phyloP scores from a whole-genome alignment of 768 basidiomycete genomes.

The Tubosaeta brunneosetosa region DNA sequence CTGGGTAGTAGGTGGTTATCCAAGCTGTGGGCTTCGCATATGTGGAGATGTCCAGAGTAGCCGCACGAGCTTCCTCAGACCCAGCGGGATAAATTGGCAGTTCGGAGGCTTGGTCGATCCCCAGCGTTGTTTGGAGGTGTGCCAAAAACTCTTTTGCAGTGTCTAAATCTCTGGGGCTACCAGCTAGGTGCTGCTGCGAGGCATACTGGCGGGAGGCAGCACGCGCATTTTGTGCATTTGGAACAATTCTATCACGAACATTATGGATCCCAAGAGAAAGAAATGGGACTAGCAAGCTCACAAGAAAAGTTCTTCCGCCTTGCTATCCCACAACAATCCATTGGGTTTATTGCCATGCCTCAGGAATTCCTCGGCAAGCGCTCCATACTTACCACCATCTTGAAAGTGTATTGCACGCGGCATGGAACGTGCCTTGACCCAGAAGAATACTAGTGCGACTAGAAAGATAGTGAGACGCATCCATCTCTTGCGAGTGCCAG shows the following conservation, averaged over 20 bases:
- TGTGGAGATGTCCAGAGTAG: conserved; percentile 45
- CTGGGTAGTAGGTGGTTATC: conserved; percentile 71
- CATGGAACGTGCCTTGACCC: conserved; percentile 1
- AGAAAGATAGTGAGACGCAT: conserved; percentile 4
- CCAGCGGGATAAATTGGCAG: conserved; percentile 55
- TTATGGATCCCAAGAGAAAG: background rate
- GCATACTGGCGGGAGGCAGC: conserved; percentile 50
- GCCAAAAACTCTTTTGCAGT: conserved; percentile 54
- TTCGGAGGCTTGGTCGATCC: conserved; percentile 27
- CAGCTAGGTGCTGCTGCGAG: conserved; percentile 57
- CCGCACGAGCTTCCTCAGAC: conserved; percentile 45
- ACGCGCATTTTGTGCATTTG: conserved; percentile 46
- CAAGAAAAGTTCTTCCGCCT: conserved; percentile 45
- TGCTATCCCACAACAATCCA: conserved; percentile 28
- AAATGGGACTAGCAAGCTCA: conserved; percentile 20
- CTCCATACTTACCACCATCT: conserved; percentile 11
- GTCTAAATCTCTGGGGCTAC: conserved; percentile 48
- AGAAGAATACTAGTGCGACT: conserved; percentile 14
- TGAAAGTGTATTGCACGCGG: conserved; percentile 2
- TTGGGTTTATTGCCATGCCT: conserved; percentile 11
- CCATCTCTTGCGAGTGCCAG: conserved; percentile 14
- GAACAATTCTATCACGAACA: conserved; percentile 39
- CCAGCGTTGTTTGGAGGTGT: conserved; percentile 49
- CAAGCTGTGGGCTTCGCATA: conserved; percentile 45
- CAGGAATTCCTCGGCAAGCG: conserved; percentile 17